Percentiles rank a stretch among this genome's conserved stretches.
Conservation (phyloP, 2,329 filamentous ascomycete species). For the Botryosphaeria dothidea region DNA sequence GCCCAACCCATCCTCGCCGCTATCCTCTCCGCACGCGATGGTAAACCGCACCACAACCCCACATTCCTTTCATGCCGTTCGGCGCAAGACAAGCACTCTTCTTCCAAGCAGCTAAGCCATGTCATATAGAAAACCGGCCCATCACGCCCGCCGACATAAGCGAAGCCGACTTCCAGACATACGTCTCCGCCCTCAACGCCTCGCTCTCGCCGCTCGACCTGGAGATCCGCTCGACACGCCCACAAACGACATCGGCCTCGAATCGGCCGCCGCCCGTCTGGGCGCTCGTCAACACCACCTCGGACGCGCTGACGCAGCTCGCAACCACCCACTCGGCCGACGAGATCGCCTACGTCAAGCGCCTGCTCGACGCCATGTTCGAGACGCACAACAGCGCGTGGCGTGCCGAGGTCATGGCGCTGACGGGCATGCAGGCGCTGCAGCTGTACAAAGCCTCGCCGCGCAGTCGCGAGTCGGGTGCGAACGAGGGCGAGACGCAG, state of each 20-base stretch:
- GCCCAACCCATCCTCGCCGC: conserved; percentile 73
- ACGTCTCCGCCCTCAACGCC: conserved; percentile 69
- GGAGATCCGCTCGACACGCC: conserved; percentile 74
- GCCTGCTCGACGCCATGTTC: conserved; percentile 88
- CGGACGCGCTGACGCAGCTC: conserved; percentile 81
- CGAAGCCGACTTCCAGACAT: conserved; percentile 65
- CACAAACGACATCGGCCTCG: conserved; percentile 58
- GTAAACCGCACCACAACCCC: conserved; percentile 30
- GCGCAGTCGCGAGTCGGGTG: conserved; percentile 29
- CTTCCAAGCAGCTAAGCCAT: neutral
- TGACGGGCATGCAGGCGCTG: conserved; percentile 76
- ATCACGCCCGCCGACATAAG: conserved; percentile 65
- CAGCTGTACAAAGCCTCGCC: conserved; percentile 59
- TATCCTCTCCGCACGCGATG: conserved; percentile 64
- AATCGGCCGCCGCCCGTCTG: conserved; percentile 58
- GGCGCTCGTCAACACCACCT: conserved; percentile 84
- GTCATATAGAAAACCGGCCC: conserved; percentile 30
- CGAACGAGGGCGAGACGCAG: conserved; percentile 37
- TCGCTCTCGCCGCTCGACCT: conserved; percentile 80
- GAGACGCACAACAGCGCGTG: conserved; percentile 81
- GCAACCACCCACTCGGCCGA: conserved; percentile 79
- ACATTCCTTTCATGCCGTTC: no score
- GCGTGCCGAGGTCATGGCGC: conserved; percentile 78
- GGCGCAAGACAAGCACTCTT: no score
- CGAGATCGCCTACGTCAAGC: conserved; percentile 86